Evolutionary conservation across 176 grass and related monocot species (phyloP), one percentile per base, ranked within the genome.

Genomic region (Carex cristatella): DNA sequence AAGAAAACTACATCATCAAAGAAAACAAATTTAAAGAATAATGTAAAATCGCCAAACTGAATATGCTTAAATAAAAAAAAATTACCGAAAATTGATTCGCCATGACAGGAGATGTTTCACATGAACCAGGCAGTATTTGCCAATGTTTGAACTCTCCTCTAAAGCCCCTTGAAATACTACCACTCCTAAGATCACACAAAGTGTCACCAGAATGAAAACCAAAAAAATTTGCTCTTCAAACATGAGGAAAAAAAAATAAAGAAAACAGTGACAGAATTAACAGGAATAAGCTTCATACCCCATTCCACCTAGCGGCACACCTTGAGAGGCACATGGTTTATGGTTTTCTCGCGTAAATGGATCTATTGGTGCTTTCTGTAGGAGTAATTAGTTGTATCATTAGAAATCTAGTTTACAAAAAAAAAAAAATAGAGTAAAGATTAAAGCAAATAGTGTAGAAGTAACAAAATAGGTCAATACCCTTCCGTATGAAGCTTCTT

Each of bases 401-500:
- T 60, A 94, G 70, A 87, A 87, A 35, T 53, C 30, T 66, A 88
- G 16, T 40, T 55, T 79, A 55, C 13, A 78, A 56, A 11, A 81
- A 81, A 84, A 15, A 3, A 55, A 40, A 44, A 9, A 53, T 10
- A 71, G 49, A 75, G 46, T 32, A 81, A 75, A 63, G 18, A 9
- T 65, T 6, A 83, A 61, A 69, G 28, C 10, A 51, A 87, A 81
- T 56, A 58, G 6, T 80, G n/a, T 14, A 77, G 65, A 69, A 0
- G 28, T 23, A 87, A 38, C 60, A 81, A 68, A 86, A 18, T 86
- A 83, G 78, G n/a, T 79, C 65, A 57, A 90, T 94, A 94, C 95
- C 91, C 95, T 94, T 90, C 95, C 95, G 37, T 98, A 81, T 77
- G 95, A 94, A 93, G 95, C 95, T 90, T 98, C 95, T 89, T 98